Base-by-base conservation (phyloP, 306 rosid species). In the Trifolium dubium region DNA sequence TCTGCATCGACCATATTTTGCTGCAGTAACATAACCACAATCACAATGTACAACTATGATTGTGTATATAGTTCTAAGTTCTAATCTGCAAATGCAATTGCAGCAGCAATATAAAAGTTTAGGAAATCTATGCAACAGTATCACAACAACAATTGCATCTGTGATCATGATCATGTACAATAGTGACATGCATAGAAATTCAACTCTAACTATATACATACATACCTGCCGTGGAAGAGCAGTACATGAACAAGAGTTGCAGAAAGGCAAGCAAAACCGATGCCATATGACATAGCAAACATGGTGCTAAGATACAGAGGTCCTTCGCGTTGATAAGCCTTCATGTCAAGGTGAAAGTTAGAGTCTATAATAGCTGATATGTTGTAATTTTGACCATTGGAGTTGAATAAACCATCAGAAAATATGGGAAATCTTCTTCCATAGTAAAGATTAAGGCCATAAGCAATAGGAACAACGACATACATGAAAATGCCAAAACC, bases 151-250 rank as follows among this genome's bases (percentile, higher is more conserved):
- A 18, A 53, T 53, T 18, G 29, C 13, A 53, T 17, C 59, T 53
- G 59, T 8, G 11, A 28, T 8, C 13, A 28, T 8, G 32, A 56
- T 28, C 5, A 6, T 53, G 30, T 18, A 8, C 12, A 3, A 23
- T 23, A 23, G 30, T 17, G 64, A 29, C 9, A 58, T 12, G 17
- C 17, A 58, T 29, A 58, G 66, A 60, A 31, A 60, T 14, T 14
- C 19, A 60, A 31, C 23, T 60, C 5, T 60, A 60, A 64, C 18
- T 64, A 39, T 18, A 39, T 18, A 34, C 71, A 64, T 18, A 34
- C 68, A 64, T 82, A 92, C 96, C 89, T 89, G 2, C 96, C 97
- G 68, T 92, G 86, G 79, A 92, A 92, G 73, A 92, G 87, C 34
- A 71, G 59, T 3, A 92, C 97, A 53, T 92, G 97, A 62, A 88